Percentiles rank a stretch among this genome's conserved stretches.
Evolutionary conservation across 257 asterid genomes (phyloP).

Genomic region (Nyctanthes arbortristis): DNA sequence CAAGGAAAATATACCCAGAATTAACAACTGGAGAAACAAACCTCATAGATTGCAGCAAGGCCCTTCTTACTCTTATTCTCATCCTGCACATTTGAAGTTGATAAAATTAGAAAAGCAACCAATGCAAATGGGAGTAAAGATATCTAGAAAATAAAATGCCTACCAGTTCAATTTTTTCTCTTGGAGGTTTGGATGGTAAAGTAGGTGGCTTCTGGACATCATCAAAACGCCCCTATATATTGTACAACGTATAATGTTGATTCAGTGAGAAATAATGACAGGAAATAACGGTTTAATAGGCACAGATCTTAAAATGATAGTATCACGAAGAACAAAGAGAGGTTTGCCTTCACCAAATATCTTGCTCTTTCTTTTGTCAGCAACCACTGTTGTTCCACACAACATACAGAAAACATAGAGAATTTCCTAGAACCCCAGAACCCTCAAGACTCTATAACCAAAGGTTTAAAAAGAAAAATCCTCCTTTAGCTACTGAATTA

Average conservation of each 20-base stretch:
- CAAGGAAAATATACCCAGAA: not conserved
- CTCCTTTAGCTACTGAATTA: not conserved
- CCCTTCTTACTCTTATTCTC: slow-evolving; percentile 94
- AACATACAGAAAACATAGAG: not conserved
- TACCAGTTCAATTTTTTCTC: slow-evolving; percentile 80
- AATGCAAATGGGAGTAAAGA: slow-evolving; percentile 19
- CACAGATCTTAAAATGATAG: not conserved
- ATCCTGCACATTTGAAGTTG: slow-evolving; percentile 57
- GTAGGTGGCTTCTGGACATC: slow-evolving; percentile 76
- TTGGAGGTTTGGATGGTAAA: slow-evolving; percentile 58
- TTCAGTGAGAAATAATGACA: slow-evolving; percentile 10
- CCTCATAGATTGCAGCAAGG: slow-evolving; percentile 93
- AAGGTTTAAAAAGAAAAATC: not conserved
- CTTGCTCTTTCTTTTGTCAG: not conserved
- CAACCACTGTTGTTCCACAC: not conserved
- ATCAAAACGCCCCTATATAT: slow-evolving; percentile 76
- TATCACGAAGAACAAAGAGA: not conserved
- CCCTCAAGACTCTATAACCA: not conserved
- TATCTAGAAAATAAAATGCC: slow-evolving; percentile 6
- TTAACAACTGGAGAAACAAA: slow-evolving; percentile 29
- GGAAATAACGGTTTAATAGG: slow-evolving; percentile 10
- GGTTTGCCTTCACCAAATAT: not conserved
- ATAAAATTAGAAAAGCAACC: slow-evolving; percentile 20
- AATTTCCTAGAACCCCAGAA: not conserved
- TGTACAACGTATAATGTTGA: slow-evolving; percentile 13